Conservation (phyloP, 73 alveolate genomes). For the Paramecium octaurelia region DNA sequence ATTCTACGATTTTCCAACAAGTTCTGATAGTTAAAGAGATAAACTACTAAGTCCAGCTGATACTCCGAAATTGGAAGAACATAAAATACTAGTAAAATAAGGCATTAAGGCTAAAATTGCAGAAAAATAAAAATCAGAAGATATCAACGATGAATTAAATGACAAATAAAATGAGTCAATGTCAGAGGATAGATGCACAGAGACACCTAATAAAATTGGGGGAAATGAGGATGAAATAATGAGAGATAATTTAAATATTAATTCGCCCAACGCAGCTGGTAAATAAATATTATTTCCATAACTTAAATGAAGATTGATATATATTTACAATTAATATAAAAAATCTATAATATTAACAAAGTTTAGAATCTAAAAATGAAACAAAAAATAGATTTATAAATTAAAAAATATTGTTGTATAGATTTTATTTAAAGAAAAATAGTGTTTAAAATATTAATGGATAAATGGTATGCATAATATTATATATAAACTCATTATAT, state of each 20-base stretch:
- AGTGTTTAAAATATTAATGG: too few relatives aligned
- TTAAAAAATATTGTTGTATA: too few relatives aligned
- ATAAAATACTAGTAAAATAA: neutral
- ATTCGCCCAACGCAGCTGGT: neutral
- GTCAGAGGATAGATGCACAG: neutral
- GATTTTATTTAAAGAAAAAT: too few relatives aligned
- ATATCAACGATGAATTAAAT: neutral
- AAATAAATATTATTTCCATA: neutral
- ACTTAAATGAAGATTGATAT: neutral
- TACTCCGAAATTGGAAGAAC: slow-evolving; percentile 33
- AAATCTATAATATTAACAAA: too few relatives aligned
- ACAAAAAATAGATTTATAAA: too few relatives aligned
- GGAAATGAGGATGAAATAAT: neutral
- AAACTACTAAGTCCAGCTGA: neutral
- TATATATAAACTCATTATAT: too few relatives aligned
- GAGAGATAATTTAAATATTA: neutral
- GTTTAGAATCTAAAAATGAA: too few relatives aligned
- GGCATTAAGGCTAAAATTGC: neutral
- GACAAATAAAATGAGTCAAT: neutral
- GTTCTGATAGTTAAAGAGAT: neutral
- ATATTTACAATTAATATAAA: neutral
- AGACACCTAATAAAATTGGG: neutral
- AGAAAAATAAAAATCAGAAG: neutral
- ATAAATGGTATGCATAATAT: too few relatives aligned
- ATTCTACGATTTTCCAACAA: neutral